Evolutionary conservation across 768 basidiomycete species (phyloP).

Genomic region (Russula emetica): DNA sequence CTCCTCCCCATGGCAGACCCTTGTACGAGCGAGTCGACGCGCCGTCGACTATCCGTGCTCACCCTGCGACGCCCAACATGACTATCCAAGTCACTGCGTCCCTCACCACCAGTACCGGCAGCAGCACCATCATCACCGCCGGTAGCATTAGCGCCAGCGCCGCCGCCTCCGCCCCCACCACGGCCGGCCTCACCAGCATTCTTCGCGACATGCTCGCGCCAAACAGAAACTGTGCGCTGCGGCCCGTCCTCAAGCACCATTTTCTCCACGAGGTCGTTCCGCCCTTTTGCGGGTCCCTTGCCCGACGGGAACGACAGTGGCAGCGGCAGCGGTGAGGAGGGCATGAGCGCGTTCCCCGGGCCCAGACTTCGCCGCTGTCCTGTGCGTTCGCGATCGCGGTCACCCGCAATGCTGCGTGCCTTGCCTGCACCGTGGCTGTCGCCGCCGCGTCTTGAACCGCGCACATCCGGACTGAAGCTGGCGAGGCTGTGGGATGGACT

Average conservation of each 20-base stretch:
- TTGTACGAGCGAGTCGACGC: slow-evolving; percentile 15
- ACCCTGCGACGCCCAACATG: slow-evolving; percentile 29
- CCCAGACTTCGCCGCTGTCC: slow-evolving; percentile 16
- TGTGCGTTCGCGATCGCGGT: not conserved
- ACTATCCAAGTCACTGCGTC: slow-evolving; percentile 29
- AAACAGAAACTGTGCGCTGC: slow-evolving; percentile 36
- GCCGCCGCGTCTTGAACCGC: slow-evolving; percentile 1
- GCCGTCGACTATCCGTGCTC: slow-evolving; percentile 20
- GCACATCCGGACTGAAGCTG: not conserved
- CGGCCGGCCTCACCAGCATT: slow-evolving; percentile 27
- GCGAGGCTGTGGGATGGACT: slow-evolving; percentile 25
- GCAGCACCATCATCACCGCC: not conserved
- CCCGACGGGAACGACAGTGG: not conserved
- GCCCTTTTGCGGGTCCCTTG: slow-evolving; percentile 28
- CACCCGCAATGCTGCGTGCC: slow-evolving; percentile 25
- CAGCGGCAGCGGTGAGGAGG: not conserved
- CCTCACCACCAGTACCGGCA: slow-evolving; percentile 5
- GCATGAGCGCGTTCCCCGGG: slow-evolving; percentile 6
- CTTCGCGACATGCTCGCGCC: slow-evolving; percentile 37
- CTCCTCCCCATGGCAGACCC: slow-evolving; percentile 11
- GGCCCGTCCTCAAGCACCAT: slow-evolving; percentile 36
- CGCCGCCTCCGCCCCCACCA: not conserved
- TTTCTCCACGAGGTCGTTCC: slow-evolving; percentile 34
- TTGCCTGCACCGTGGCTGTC: slow-evolving; percentile 10
- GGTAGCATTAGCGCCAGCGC: not conserved